phyloP scores from a whole-genome alignment of 495 filamentous ascomycete genomes.

The Tuber calosporum region DNA sequence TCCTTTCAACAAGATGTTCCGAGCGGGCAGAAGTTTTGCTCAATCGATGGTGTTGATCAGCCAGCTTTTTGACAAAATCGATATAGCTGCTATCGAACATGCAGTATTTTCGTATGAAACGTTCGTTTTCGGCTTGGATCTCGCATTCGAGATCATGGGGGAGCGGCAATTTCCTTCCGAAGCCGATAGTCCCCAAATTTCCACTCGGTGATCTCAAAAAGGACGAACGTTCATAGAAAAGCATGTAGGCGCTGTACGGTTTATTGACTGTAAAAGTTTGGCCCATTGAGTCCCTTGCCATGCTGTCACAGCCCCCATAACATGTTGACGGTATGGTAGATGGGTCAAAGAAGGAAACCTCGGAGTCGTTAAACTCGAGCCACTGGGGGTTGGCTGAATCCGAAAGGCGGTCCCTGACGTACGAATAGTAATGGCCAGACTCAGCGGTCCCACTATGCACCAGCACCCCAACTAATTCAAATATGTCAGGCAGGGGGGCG shows the following conservation, averaged over 20 bases:
- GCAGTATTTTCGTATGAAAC: conserved; percentile 68
- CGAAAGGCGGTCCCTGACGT: conserved; percentile 64
- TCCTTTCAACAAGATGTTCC: conserved; percentile 52
- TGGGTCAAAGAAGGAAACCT: conserved; percentile 68
- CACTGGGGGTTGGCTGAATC: conserved; percentile 52
- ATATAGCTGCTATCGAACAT: conserved; percentile 69
- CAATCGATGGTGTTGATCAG: conserved; percentile 48
- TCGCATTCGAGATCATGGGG: conserved; percentile 52
- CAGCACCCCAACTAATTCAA: conserved; percentile 85
- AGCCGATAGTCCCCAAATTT: conserved; percentile 38
- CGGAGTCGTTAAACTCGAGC: conserved; percentile 91
- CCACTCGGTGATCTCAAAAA: conserved; percentile 52
- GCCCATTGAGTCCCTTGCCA: conserved; percentile 42
- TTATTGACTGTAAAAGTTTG: conserved; percentile 52
- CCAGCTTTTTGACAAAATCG: conserved; percentile 56
- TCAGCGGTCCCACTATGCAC: conserved; percentile 91
- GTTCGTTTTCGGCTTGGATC: conserved; percentile 65
- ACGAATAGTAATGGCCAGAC: conserved; percentile 96
- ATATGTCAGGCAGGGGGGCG: conserved; percentile 55
- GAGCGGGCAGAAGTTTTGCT: conserved; percentile 46
- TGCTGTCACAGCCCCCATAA: conserved; percentile 66
- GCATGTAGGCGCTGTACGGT: conserved; percentile 86
- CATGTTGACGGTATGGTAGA: conserved; percentile 63
- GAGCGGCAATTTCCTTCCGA: conserved; percentile 54
- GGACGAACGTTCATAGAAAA: conserved; percentile 85